Evolutionary conservation across 2,329 filamentous ascomycete genomes (phyloP), one percentile per base, ranked within the genome.

Genomic region (Uncinocarpus reesii): DNA sequence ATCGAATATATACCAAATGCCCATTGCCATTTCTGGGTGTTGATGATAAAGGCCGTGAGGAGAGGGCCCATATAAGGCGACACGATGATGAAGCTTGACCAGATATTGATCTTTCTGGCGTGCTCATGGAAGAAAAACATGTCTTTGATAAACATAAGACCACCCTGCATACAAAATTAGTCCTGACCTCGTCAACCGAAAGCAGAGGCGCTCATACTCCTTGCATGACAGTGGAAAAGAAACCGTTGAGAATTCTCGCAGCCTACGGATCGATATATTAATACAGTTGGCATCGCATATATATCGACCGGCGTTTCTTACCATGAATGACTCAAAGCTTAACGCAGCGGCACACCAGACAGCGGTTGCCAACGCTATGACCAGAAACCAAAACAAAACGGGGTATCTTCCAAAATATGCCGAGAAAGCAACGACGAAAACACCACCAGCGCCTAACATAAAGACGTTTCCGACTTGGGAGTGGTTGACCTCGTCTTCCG

Each of bases 401-500:
- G 70, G 69, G 4, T 67, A 60, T 20, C 70, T 68, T 3, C 70
- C 71, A 51, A 70, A 69, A 52, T 68, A 72, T 10, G 63, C 64
- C 4, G 65, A 59, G 0, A 71, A 54, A 23, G 60, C 62, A n/a
- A 71, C 67, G 7, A 65, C 61, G 21, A 70, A 56, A 7, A 70
- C 49, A 8, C 69, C 69, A 13, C 66, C 67, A 1, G 65, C 62
- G 1, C 70, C 70, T 1, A 71, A 55, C 65, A 69, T 68, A 56
- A 71, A 70, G 4, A 69, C 59, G 54, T 71, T 70, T 23, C 65
- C 67, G 4, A 65, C 65, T 42, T 65, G 62, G 0, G 62, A 64
- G 44, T 68, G 62, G 47, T 70, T 65, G 44, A 71, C 66, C 29
- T 58, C 52, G 46, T 67, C 63, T 7, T 60, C 53, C 5, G 61